Evolutionary conservation across 352 stramenopile species (phyloP), one percentile per base, ranked within the genome.

Genomic region (Phytopythium cucurbitacearum): DNA sequence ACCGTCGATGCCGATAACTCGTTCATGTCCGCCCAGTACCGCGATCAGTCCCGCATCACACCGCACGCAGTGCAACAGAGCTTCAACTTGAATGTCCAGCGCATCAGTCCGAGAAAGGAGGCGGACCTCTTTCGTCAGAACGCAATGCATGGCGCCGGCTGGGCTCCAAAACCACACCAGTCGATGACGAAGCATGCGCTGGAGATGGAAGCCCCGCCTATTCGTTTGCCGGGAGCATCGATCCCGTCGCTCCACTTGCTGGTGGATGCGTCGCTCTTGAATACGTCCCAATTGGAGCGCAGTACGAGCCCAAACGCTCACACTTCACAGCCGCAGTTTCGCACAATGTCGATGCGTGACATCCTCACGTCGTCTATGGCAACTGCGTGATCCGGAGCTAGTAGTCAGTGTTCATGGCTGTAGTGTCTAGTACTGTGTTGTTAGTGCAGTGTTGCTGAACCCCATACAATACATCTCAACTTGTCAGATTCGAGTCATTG

Each of bases 221-320:
- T 28, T 28, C 21, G 21, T 28, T 28, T 28, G 21, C 49, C 41
- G 9, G 32, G 35, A 52, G 38, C 51, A 34, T 51, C 47, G 37
- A 73, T 88, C 59, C 80, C 76, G 9, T 83, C 73, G 51, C 68
- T 90, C 43, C 82, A 81, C 45, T 67, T 90, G 33, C 76, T 90
- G 36, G 73, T 90, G 13, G 71, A 90, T 44, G 80, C 76, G 5
- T 88, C 75, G 38, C 78, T 90, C 55, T 63, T 87, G 36, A 87
- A 68, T 15, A 60, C 75, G n/a, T 84, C 84, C 60, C 79, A 83
- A 62, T 56, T 11, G 35, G 39, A 10, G 16, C 43, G 7, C 7
- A 33, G 35, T 53, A 50, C 37, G 47, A 32, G 15, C 40, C 15
- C 33, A 40, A 28, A 41, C 33, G 16, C 35, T 33, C 15, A 38